A percentile compares a stretch with the other conserved stretches of the same genome.
Conservation (phyloP, 108 stramenopile genomes). For the Cyclostephanos tholiformis region DNA sequence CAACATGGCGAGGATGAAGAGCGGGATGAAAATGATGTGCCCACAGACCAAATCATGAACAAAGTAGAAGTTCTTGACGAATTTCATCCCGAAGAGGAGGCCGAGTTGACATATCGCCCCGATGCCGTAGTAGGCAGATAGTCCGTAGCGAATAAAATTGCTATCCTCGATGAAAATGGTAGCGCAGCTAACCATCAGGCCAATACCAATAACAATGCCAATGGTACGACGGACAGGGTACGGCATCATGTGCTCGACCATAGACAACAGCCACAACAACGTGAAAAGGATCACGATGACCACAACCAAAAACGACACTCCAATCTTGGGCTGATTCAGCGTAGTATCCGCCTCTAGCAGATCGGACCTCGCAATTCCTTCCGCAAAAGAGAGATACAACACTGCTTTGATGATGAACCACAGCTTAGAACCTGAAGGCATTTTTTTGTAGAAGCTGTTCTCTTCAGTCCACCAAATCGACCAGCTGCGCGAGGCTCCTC, state of each 20-base stretch:
- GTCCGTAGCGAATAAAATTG: constrained; percentile 84
- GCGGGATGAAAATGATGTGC: constrained; percentile 91
- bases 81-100: constrained; percentile 78
- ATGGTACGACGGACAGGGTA: constrained; percentile 85
- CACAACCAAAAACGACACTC: constrained; percentile 62
- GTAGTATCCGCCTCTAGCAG: constrained; percentile 76
- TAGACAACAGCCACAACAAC: constrained; percentile 58
- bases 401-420: constrained; percentile 82
- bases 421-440: constrained; percentile 79
- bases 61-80: constrained; percentile 85
- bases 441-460: constrained; percentile 81
- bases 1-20: constrained; percentile 84
- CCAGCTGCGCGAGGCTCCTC: constrained; percentile 89
- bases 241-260: constrained; percentile 65
- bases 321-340: constrained; percentile 67
- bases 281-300: constrained; percentile 57
- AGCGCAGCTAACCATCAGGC: constrained; percentile 64
- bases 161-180: constrained; percentile 77
- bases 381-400: constrained; percentile 78
- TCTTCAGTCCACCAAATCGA: constrained; percentile 96
- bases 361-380: constrained; percentile 83
- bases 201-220: constrained; percentile 75
- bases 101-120: constrained; percentile 84
- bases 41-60: constrained; percentile 94
- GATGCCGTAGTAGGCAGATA: constrained; percentile 90